Base-by-base conservation (phyloP, 1,284 basidiomycete species). In the Golubevia sp. region DNA sequence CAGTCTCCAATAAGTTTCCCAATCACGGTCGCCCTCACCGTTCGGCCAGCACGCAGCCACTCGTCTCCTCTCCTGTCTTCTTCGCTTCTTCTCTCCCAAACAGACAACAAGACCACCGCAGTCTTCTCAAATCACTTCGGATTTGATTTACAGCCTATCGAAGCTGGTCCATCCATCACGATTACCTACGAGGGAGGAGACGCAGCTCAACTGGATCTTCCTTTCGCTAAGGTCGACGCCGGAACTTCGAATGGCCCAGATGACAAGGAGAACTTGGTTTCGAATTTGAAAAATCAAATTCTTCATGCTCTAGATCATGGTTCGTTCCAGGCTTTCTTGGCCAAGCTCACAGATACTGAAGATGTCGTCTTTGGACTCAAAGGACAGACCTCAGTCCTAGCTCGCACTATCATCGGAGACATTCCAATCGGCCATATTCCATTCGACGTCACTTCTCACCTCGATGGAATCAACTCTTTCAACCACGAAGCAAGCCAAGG, bases 351-450 rank as follows among this genome's bases (percentile, higher is more conserved):
- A 53, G 66, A 75, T 63, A 70, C 58, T 48, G 18, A 58, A 0
- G 64, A 63, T 18, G 73, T 64, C 11, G 67, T 61, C 0, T 76
- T 82, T 34, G 70, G 26, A 2, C 57, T 82, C 4, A 48, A 63
- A 15, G 80, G 78, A 20, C 60, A 62, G 15, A 75, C 76, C 1
- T 66, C 69, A 26, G 71, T 82, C n/a, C 55, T 81, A 24, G 80
- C 72, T 3, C 58, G 64, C 38, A 75, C 74, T 44, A 67, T 70
- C 15, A 78, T 82, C 57, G 80, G 80, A 7, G 67, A 75, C 62
- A 72, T 80, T 34, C 74, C 71, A 0, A 80, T 82, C 55, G 63
- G 64, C 3, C 77, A 74, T 23, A 78, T 82, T 66, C 79, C 77
- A 1, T 73, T 82, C 68, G 67, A 71, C 59, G 73, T 78, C 50